Percentiles rank a stretch among this genome's conserved stretches.
phyloP scores from a whole-genome alignment of 768 basidiomycete genomes.

The Termitomyces sp. region DNA sequence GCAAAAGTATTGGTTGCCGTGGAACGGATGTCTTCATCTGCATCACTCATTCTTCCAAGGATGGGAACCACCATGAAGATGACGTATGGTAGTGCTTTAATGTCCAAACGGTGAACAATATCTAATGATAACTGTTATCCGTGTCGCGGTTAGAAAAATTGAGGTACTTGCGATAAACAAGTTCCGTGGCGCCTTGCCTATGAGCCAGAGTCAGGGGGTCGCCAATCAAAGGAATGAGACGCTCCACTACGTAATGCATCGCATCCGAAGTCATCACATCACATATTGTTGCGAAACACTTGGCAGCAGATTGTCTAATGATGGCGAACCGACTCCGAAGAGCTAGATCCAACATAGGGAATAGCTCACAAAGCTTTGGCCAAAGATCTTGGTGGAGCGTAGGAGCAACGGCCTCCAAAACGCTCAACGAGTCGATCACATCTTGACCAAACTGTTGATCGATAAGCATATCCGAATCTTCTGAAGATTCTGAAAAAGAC shows the following conservation, averaged over 20 bases:
- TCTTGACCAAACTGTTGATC: conserved; percentile 78
- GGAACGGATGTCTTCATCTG: conserved; percentile 86
- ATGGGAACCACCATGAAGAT: conserved; percentile 96
- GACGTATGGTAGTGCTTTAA: conserved; percentile 93
- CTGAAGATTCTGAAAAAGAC: conserved; percentile 37
- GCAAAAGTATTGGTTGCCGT: conserved; percentile 98
- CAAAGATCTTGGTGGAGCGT: conserved; percentile 68
- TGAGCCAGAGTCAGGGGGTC: conserved; percentile 72
- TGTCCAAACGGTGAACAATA: conserved; percentile 85
- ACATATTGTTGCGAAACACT: conserved; percentile 84
- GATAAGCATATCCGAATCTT: conserved; percentile 58
- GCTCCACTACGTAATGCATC: conserved; percentile 87
- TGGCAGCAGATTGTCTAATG: conserved; percentile 81
- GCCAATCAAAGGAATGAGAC: conserved; percentile 72
- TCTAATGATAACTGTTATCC: conserved; percentile 43
- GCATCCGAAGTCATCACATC: conserved; percentile 79
- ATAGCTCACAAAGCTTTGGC: conserved; percentile 60
- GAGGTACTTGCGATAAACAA: conserved; percentile 78
- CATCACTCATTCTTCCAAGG: conserved; percentile 95
- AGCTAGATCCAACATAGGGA: conserved; percentile 72
- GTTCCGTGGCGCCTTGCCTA: conserved; percentile 85
- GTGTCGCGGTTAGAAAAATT: neutral
- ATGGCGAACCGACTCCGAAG: conserved; percentile 87
- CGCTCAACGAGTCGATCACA: conserved; percentile 88
- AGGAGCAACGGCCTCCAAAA: conserved; percentile 77